Base-by-base conservation (phyloP, 1,139 yeast species). In the Saccharomycopsis hybrid region DNA sequence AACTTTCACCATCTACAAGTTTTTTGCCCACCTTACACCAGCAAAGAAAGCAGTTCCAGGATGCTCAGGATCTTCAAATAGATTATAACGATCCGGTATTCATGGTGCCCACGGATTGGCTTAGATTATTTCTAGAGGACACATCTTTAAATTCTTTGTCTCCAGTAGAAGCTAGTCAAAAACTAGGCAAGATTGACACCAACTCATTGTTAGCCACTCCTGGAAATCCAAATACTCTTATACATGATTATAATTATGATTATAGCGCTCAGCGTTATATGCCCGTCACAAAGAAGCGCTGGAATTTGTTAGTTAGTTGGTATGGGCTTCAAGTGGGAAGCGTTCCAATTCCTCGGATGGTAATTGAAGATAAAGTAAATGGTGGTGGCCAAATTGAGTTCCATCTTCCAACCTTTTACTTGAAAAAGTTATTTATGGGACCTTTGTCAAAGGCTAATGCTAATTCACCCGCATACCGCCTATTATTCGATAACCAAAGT, bases 381-480 rank as follows among this genome's bases (percentile, higher is more conserved):
- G 76, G 74, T 0, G 57, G 62, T 8, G 62, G 69, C 37, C 68
- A 67, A 18, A 70, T 84, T 32, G 89, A 83, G 59, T 68, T 74
- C 47, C 68, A 68, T 51, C 82, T 80, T 31, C 75, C 81, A 1
- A 61, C 64, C 24, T 77, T 82, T 53, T 60, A 68, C 18, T 63
- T 82, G 3, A 88, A 82, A 58, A 70, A 74, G 44, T 60, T 82
- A 43, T 65, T 71, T 1, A 54, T 54, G 1, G 55, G 53, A 36
- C 29, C 56, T 41, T 24, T 67, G 65, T 46, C 59, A 59, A 54
- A 44, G 51, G 44, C 39, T 53, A 47, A 47, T 25, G 11, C 44
- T 5, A 18, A 27, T 9, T n/a, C 44, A 3, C 18, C 29, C 13
- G 44, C 27, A 46, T 51, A 48, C 40, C 56, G 45, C 30, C 55